A percentile compares a stretch with the other conserved stretches of the same genome.
These are phyloP conservation scores for Teunomyces gatunensis DNA, from an alignment of 805 yeast genomes.

Conservation along the genomic window DNA sequence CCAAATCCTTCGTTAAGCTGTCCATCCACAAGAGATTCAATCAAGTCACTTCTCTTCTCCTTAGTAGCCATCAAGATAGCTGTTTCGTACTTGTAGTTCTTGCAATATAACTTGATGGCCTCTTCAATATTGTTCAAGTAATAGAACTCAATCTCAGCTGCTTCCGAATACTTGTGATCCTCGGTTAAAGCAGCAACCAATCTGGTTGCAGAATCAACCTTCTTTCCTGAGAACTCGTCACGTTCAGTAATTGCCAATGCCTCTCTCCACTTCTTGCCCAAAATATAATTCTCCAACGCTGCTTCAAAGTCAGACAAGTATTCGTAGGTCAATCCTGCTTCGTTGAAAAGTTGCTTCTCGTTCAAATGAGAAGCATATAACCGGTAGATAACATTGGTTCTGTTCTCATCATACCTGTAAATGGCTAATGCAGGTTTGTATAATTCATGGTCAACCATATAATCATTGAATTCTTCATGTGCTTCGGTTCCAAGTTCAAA, in stretches of 20 bases:
- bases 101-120: constrained; percentile 68
- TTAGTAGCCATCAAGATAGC: constrained; percentile 67
- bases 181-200: constrained; percentile 61
- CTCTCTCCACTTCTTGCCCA: constrained; percentile 80
- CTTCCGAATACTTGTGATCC: constrained; percentile 71
- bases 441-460: constrained; percentile 65
- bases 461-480: constrained; percentile 58
- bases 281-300: constrained; percentile 69
- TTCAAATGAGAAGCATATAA: constrained; percentile 63
- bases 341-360: constrained; percentile 56
- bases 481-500: constrained; percentile 42
- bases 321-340: constrained; percentile 80
- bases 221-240: constrained; percentile 36
- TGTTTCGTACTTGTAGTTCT: constrained; percentile 68
- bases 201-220: constrained; percentile 51
- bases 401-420: constrained; percentile 52
- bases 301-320: constrained; percentile 50
- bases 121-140: constrained; percentile 60
- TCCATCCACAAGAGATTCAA: constrained; percentile 63
- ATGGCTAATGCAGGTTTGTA: constrained; percentile 66
- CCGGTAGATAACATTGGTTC: constrained; percentile 53
- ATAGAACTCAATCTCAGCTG: constrained; percentile 70
- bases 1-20: constrained; percentile 88
- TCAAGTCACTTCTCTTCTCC: constrained; percentile 42
- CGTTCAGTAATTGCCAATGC: constrained; percentile 62